A percentile compares a stretch with the other conserved stretches of the same genome.
phyloP scores from a whole-genome alignment of 2,329 filamentous ascomycete species.

The Penicillium sp. region DNA sequence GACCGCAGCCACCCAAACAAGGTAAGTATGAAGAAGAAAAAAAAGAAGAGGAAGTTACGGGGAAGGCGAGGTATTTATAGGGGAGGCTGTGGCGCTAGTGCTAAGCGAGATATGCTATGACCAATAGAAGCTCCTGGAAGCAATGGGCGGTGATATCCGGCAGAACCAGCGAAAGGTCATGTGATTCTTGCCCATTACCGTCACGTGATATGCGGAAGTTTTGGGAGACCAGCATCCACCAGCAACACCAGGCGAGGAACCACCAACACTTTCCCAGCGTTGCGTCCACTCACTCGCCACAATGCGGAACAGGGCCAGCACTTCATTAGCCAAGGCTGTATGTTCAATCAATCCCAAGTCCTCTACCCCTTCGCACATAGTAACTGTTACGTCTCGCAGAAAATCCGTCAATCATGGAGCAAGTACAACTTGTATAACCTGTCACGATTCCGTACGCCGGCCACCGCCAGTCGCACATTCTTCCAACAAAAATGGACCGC shows the following conservation, averaged over 20 bases:
- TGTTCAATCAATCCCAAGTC: conserved; percentile 9
- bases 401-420: conserved; percentile 93
- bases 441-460: conserved; percentile 49
- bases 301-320: conserved; percentile 46
- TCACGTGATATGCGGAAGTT: conserved; percentile 33
- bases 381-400: conserved; percentile 51
- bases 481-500: conserved; percentile 98
- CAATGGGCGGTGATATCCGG: background rate
- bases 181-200: background rate
- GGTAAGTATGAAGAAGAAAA: conserved; percentile 51
- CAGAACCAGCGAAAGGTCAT: background rate
- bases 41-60: conserved; percentile 30
- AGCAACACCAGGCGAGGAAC: conserved; percentile 8
- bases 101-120: conserved; percentile 26
- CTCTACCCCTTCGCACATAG: background rate
- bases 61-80: conserved; percentile 30
- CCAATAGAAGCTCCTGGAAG: conserved; percentile 10
- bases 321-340: conserved; percentile 40
- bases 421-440: conserved; percentile 96
- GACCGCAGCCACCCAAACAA: conserved; percentile 49
- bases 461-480: conserved; percentile 59
- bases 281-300: conserved; percentile 24
- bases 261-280: conserved; percentile 11
- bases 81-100: conserved; percentile 18
- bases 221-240: conserved; percentile 25